Evolutionary conservation across 257 asterid genomes (phyloP), one percentile per base, ranked within the genome.

Genomic region (Solanum arcanum): DNA sequence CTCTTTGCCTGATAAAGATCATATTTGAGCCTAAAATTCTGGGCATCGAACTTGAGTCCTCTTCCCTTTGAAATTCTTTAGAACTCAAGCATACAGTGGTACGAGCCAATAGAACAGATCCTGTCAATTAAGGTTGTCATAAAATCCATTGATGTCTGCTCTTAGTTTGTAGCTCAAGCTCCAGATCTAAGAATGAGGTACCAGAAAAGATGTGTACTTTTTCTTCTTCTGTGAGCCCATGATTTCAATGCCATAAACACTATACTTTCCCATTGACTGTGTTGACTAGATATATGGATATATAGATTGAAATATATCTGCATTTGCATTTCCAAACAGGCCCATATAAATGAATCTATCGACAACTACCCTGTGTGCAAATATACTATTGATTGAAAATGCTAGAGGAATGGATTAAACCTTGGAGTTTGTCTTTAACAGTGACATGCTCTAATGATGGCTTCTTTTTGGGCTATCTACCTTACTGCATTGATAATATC

Each of bases 371-470:
- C 42, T 41, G 5, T 31, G 76, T 70, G n/a, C n/a, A 69, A 69
- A 69, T 31, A 69, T 31, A 29, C 11, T 70, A 70, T 70, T 70
- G 41, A 70, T 70, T 70, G n/a, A 70, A 31, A 20, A 16, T 33
- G 76, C 76, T 70, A 31, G 23, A 70, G 41, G 42, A 70, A 31
- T 9, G 42, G 76, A 31, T 70, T 33, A 33, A 31, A 70, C 78
- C 13, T 70, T 33, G 18, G 44, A 33, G 25, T 33, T 70, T 70
- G 78, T 70, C 44, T 70, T 33, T 33, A 33, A 70, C 78, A 70
- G 78, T 33, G 78, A 9, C 44, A 31, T 23, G 91, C 89, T 86
- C 74, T 84, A 89, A 87, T 29, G 91, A 66, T 27, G 44, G 44
- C 77, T 68, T 49, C 62, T 46, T 83, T 68, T 27, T 80, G 86